Evolutionary conservation across 164 flowering plant genomes (phyloP), one percentile per base, ranked within the genome.

Genomic region (Brasenia schreberi): DNA sequence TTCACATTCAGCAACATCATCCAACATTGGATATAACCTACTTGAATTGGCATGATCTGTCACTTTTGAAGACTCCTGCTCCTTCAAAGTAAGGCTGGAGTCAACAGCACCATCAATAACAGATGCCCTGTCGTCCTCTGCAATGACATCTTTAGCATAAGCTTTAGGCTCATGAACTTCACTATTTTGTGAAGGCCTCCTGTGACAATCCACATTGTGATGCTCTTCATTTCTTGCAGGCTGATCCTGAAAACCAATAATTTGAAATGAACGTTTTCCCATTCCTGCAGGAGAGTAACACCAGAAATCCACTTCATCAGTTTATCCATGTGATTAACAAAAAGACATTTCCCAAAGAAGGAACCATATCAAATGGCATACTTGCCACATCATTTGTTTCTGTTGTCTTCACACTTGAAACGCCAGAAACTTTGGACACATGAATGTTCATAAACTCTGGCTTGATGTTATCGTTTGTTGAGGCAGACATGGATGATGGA

Each of bases 1-100:
- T 79, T 95, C 98, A 76, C 87, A 79, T 65, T 92, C 95, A 73
- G 83, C 85, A 18, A 84, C 88, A 78, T 85, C 89, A 69, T 89
- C 97, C 59, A 85, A 77, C 76, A 84, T 79, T 69, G 84, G 88
- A 76, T 87, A 86, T 74, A 70, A 72, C 72, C 81, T 76, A 69
- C 74, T 74, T 71, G 70, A 62, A 72, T 66, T 70, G 68, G 81
- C 70, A 67, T 77, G 75, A 65, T 72, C 33, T 12, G 81, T 72
- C 45, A 80, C 74, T 66, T 74, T 74, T 19, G 79, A 68, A 74
- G 66, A 75, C 69, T 79, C 84, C 12, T 61, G 69, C 60, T 74
- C 84, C 73, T 67, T 78, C 65, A 70, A 33, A 66, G 67, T 78
- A 52, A 74, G 59, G 63, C 74, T 75, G 66, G 71, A 62, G 16